Conservation (phyloP, 164 flowering plant species). For the Stephania japonica region DNA sequence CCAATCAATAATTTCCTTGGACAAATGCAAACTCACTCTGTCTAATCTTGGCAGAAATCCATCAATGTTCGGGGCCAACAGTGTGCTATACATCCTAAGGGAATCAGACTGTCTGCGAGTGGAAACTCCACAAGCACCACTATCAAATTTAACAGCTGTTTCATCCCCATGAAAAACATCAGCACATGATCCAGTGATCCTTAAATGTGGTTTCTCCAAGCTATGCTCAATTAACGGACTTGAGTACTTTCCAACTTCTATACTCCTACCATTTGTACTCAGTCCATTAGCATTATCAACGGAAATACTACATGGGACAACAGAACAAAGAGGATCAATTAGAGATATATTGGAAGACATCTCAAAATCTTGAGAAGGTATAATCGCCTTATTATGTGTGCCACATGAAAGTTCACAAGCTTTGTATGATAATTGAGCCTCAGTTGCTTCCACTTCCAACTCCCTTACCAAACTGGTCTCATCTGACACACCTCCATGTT, state of each 20-base stretch:
- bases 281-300: conserved; percentile 23
- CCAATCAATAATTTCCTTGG: conserved; percentile 11
- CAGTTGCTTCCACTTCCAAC: conserved; percentile 18
- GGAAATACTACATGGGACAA: conserved; percentile 79
- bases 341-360: conserved; percentile 38
- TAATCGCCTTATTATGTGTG: conserved; percentile 20
- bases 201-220: conserved; percentile 13
- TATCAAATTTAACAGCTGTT: conserved; percentile 12
- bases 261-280: conserved; percentile 16
- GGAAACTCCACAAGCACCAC: conserved; percentile 19
- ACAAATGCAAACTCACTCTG: conserved; percentile 5
- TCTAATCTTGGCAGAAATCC: conserved; percentile 8
- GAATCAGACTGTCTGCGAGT: conserved; percentile 32
- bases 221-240: conserved; percentile 12
- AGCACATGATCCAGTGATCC: conserved; percentile 10
- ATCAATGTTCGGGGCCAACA: conserved; percentile 19
- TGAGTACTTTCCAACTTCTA: conserved; percentile 18
- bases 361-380: conserved; percentile 42
- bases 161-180: conserved; percentile 17
- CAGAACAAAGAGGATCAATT: conserved; percentile 80
- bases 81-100: conserved; percentile 47
- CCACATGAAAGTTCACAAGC: conserved; percentile 24
- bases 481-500: conserved; percentile 64
- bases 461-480: conserved; percentile 43
- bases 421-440: conserved; percentile 33